Evolutionary conservation across 148 eudicot genomes (phyloP), one percentile per base, ranked within the genome.

Genomic region (Polygonum aviculare): DNA sequence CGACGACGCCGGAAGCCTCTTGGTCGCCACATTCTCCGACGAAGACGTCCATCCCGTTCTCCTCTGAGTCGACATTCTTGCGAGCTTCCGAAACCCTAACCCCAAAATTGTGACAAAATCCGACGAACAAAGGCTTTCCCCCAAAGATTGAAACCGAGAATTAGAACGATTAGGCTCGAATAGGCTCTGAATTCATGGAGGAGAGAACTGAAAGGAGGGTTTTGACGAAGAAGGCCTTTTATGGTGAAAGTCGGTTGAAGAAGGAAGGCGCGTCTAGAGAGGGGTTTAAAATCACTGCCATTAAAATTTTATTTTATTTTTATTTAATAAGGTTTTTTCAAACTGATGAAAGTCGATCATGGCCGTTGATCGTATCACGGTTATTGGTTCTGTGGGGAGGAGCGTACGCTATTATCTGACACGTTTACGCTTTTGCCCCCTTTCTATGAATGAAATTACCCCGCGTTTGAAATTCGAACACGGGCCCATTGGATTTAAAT

Each of bases 311-410:
- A 12, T 60, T 60, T 60, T 21, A 26, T 10, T 22, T 22, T 35
- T 6, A 26, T 63, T 31, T 33, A 63, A 31, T 39, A 63, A 63
- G 69, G 67, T 14, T 22, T 15, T 69, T 85, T 85, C 84, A 85
- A 87, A 80, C 69, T 78, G 57, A 18, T 67, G 21, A 41, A 18
- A 54, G 9, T 60, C 7, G 57, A 86, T 87, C 86, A 3, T 12
- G 76, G 41, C 93, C 93, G 89, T 87, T 71, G 73, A 78, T 81
- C 81, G 36, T 1, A 5, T 36, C 80, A 80, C 77, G 79, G 85
- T 81, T 81, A 75, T 79, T 82, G 84, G 84, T 80, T 26, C 35
- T 15, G 77, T 69, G 47, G 77, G 89, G 88, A 84, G 90, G 65
- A 51, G 50, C 38, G 65, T 15, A 39, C 38, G 7, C 18, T 57